Base-by-base conservation (phyloP, 805 yeast genomes). In the Schwanniomyces pseudopolymorphus region DNA sequence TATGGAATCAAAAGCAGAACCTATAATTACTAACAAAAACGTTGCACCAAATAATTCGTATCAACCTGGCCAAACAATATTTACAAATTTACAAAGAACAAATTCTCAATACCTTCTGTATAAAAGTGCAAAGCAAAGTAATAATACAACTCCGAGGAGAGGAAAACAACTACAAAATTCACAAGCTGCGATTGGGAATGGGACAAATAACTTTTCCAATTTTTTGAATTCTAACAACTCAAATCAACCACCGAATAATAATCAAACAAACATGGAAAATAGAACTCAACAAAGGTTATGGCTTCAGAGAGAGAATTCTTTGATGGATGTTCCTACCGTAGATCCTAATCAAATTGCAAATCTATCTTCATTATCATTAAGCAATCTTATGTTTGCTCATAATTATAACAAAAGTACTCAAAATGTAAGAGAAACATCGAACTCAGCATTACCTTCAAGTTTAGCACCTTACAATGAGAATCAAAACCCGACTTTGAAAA, bases 221-320 rank as follows among this genome's bases (percentile, higher is more conserved):
- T 67, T 65, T 38, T 56, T 67, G 28, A 56, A 49, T 33, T 52
- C 44, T 14, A 54, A 52, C 38, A 45, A 45, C 35, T 46, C 51
- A 9, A 28, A 48, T 27, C 40, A 45, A 6, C 47, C 56, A 3
- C 21, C 46, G 17, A 41, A 24, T 11, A 27, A 26, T 36, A 44
- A 45, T 13, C 40, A 25, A 6, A 43, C 45, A 31, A 46, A 44
- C 44, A 43, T 49, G 16, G 87, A 83, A 49, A 82, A 88, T 1
- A 74, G 96, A 66, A 87, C 96, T 0, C 96, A 89, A 59, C 94
- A 87, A 59, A 78, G 84, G 51, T 74, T 89, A 43, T 88, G 96
- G 96, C 69, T 89, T 27, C 96, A 87, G 61, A 72, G 92, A 52
- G 92, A 87, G 53, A 84, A 80, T 55, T 81, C 88, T 2, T 68